phyloP scores from a whole-genome alignment of 257 asterid genomes.

The Paulownia fortunei region DNA sequence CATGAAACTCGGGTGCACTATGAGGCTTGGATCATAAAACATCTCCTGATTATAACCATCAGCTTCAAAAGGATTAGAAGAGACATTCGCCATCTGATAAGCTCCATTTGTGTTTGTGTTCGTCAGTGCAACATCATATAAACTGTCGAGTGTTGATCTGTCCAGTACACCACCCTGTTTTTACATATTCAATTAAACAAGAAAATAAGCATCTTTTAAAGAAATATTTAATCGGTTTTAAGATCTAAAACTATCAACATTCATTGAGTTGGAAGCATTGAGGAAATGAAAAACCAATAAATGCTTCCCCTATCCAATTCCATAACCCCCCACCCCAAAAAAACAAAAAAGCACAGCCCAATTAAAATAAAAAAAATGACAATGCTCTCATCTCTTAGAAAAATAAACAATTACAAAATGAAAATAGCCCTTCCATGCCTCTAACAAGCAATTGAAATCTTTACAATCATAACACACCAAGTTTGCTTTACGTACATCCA shows the following conservation, averaged over 20 bases:
- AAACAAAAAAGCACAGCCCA: no score
- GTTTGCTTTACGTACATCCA: no score
- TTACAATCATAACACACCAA: no score
- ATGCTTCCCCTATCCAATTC: not conserved
- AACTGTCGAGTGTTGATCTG: constrained; percentile 64
- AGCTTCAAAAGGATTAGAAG: constrained; percentile 70
- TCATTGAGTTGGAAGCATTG: not conserved
- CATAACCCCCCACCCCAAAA: no score
- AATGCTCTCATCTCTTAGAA: not conserved
- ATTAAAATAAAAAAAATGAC: no score
- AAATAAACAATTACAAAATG: not conserved
- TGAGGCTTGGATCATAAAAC: constrained; percentile 34
- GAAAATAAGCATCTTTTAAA: not conserved
- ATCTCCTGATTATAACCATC: constrained; percentile 35
- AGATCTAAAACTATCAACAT: no score
- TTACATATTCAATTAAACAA: constrained; percentile 3
- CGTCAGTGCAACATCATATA: constrained; percentile 57
- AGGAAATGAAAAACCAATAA: not conserved
- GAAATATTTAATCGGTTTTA: not conserved
- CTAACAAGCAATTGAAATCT: no score
- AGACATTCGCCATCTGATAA: constrained; percentile 25
- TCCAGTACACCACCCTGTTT: constrained; percentile 60
- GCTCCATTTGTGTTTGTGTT: constrained; percentile 40
- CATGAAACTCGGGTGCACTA: constrained; percentile 29
- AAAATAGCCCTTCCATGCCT: no score